phyloP scores from a whole-genome alignment of 177 flowering plant species.

The Vitis hybrid region DNA sequence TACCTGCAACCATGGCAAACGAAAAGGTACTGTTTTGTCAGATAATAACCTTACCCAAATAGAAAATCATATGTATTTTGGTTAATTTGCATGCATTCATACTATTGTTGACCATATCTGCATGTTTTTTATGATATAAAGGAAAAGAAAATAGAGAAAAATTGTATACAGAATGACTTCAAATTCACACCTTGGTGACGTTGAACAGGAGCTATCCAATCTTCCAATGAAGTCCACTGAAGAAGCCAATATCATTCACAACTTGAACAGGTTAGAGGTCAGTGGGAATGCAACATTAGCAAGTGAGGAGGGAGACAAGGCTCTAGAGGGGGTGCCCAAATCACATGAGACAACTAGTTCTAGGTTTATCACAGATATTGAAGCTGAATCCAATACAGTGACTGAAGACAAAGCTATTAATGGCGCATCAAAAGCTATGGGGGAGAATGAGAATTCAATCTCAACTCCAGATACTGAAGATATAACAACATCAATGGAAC shows the following conservation, averaged over 20 bases:
- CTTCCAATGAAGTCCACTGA: neutral
- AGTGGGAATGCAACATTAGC: neutral
- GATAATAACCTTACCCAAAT: neutral
- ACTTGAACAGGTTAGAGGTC: too few relatives aligned
- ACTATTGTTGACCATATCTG: too few relatives aligned
- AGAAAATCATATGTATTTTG: neutral
- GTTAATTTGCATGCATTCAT: neutral
- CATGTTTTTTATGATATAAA: neutral
- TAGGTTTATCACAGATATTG: neutral
- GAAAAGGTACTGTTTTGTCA: neutral
- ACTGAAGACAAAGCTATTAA: neutral
- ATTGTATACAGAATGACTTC: too few relatives aligned
- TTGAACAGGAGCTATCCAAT: conserved; percentile 6
- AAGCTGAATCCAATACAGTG: neutral
- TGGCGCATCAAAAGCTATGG: neutral
- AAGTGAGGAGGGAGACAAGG: conserved; percentile 6
- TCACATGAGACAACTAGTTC: neutral
- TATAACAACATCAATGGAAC: neutral
- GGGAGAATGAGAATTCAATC: too few relatives aligned
- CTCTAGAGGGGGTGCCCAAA: neutral
- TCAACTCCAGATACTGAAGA: neutral
- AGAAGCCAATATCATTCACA: neutral
- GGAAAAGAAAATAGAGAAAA: too few relatives aligned
- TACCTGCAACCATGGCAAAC: neutral
- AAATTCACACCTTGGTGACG: neutral